Conservation (phyloP, 192 early-diverging fungal species). For the Rhizophlyctis rosea region DNA sequence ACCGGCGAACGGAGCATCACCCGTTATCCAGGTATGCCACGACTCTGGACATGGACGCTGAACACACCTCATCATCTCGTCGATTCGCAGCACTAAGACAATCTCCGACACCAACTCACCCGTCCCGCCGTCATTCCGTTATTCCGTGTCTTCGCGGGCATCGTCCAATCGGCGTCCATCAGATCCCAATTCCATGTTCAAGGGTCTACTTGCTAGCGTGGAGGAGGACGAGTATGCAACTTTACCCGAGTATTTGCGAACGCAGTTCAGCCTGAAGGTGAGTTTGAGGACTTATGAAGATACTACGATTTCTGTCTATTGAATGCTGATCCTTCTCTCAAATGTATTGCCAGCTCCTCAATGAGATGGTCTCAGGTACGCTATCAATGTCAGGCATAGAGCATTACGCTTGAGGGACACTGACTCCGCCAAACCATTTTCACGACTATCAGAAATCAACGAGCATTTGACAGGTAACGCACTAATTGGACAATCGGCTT, state of each 20-base stretch:
- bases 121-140: too few relatives aligned
- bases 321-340: neutral
- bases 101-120: too few relatives aligned
- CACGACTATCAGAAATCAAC: constrained; percentile 8
- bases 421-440: neutral
- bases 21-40: too few relatives aligned
- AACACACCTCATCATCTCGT: too few relatives aligned
- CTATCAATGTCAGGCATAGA: neutral
- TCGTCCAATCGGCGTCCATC: neutral
- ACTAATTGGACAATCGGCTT: neutral
- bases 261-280: neutral
- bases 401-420: neutral
- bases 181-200: constrained; percentile 19
- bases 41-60: too few relatives aligned
- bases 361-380: constrained; percentile 20
- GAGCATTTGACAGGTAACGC: constrained; percentile 9
- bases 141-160: neutral
- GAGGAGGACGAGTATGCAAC: constrained; percentile 7
- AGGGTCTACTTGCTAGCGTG: neutral
- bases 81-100: too few relatives aligned
- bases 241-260: constrained; percentile 6
- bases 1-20: too few relatives aligned
- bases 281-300: neutral
- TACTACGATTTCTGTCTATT: neutral
- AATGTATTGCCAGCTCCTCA: constrained; percentile 1